Conservation (phyloP, 208 protist species). For the Wallacemonas collosoma region DNA sequence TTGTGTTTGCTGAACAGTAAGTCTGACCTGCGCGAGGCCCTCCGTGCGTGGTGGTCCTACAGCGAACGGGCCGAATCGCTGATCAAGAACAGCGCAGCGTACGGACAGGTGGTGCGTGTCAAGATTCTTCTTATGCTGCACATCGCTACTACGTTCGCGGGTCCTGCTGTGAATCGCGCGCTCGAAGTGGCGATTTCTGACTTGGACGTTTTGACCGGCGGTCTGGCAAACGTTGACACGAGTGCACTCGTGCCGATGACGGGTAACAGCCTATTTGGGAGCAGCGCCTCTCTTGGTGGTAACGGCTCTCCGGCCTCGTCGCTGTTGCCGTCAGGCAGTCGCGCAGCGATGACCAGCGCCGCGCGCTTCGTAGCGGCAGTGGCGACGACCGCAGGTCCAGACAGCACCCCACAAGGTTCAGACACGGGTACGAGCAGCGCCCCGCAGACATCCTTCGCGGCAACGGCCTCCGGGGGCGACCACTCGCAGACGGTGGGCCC, state of each 20-base stretch:
- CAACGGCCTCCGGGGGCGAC: too few relatives aligned
- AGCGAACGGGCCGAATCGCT: conserved; percentile 36
- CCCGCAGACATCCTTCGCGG: too few relatives aligned
- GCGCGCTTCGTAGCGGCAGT: background rate
- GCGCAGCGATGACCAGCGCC: background rate
- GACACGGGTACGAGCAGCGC: background rate
- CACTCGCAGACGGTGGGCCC: too few relatives aligned
- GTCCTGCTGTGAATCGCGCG: conserved; percentile 29
- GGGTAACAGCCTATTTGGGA: background rate
- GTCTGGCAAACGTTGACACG: conserved; percentile 27
- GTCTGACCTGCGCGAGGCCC: conserved; percentile 37
- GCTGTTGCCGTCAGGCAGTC: background rate
- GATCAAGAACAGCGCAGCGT: conserved; percentile 33
- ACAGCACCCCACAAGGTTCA: background rate
- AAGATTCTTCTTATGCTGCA: conserved; percentile 39
- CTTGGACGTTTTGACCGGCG: conserved; percentile 39
- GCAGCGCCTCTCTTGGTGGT: background rate
- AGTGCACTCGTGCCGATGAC: background rate
- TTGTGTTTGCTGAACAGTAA: conserved; percentile 41
- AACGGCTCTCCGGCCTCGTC: background rate
- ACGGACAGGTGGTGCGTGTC: conserved; percentile 32
- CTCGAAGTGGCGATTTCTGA: conserved; percentile 38
- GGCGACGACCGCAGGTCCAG: background rate
- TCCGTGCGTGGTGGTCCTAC: conserved; percentile 40
- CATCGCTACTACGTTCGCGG: conserved; percentile 35